Evolutionary conservation across 1,284 basidiomycete species (phyloP), one percentile per base, ranked within the genome.

Genomic region (Rhodotorula sp.): DNA sequence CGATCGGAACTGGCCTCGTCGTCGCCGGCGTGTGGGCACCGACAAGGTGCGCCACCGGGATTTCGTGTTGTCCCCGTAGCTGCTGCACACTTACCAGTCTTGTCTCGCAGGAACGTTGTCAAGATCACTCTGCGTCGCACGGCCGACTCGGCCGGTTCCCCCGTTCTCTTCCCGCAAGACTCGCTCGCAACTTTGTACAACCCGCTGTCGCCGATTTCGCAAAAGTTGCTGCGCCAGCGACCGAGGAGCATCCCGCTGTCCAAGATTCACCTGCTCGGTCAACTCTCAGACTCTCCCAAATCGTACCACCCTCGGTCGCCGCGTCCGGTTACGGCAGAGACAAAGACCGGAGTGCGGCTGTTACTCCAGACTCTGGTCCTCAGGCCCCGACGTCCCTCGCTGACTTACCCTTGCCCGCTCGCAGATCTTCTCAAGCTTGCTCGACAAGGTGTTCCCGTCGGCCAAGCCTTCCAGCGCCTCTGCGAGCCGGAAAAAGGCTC

Each of bases 241-340:
- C 73, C 73, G 26, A 49, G 69, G 1, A 49, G 62, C 8, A 68
- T 72, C 5, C 52, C 62, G 5, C 51, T 76, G 23, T 49, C 52
- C 1, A 31, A 29, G 23, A 67, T 74, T 29, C 59, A 61, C 12
- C 68, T 76, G 16, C 62, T 76, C 16, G 75, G 75, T 8, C 66
- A 72, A 6, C 59, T 76, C 2, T 56, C 68, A 0, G 61, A 63
- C 43, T 15, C 39, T 23, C 54, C 63, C 20, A 68, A 70, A 47
- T 56, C 68, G 0, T 76, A 71, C n/a, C 75, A 76, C 43, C 75
- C 74, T 47, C 26, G 61, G 20, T 10, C 54, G n/a, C 54, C 54
- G n/a, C n/a, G 54, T 15, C 54, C 54, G 26, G 54, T 61, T 3
- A n/a, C 29, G 58, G 23, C 56, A 2, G 48, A 67, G n/a, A 26